phyloP scores from a whole-genome alignment of 164 flowering plant species.

The Sextonia rubra region DNA sequence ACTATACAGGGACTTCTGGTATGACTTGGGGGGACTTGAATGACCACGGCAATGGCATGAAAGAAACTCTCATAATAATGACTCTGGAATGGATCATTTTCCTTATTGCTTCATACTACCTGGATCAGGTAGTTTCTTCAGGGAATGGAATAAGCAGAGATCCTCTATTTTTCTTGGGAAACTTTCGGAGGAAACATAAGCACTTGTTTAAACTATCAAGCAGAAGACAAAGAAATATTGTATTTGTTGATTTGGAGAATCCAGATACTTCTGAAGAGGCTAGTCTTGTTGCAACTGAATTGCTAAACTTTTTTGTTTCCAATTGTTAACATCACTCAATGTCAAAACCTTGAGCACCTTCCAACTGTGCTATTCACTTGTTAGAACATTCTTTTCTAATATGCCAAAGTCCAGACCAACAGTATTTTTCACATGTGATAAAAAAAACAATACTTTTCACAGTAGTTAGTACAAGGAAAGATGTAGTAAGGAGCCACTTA shows the following conservation, averaged over 20 bases:
- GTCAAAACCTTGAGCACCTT: too few relatives aligned
- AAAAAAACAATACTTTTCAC: too few relatives aligned
- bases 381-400: too few relatives aligned
- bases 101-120: conserved; percentile 44
- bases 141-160: conserved; percentile 39
- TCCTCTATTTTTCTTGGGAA: conserved; percentile 47
- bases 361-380: too few relatives aligned
- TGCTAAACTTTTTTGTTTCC: not conserved
- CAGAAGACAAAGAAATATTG: conserved; percentile 43
- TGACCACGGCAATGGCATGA: conserved; percentile 60
- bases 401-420: too few relatives aligned
- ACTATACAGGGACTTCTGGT: conserved; percentile 47
- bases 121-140: conserved; percentile 54
- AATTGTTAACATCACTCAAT: too few relatives aligned
- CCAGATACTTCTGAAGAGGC: conserved; percentile 73
- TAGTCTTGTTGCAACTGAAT: conserved; percentile 4
- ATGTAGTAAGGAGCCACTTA: too few relatives aligned
- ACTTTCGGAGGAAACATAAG: conserved; percentile 29
- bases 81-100: conserved; percentile 45
- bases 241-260: conserved; percentile 52
- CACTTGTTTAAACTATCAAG: conserved; percentile 36
- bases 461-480: too few relatives aligned
- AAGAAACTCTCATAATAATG: conserved; percentile 52
- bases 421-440: too few relatives aligned
- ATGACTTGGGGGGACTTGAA: conserved; percentile 62